phyloP scores from a whole-genome alignment of 2,329 filamentous ascomycete species.

The Cladosporium austrohemisphaericum region DNA sequence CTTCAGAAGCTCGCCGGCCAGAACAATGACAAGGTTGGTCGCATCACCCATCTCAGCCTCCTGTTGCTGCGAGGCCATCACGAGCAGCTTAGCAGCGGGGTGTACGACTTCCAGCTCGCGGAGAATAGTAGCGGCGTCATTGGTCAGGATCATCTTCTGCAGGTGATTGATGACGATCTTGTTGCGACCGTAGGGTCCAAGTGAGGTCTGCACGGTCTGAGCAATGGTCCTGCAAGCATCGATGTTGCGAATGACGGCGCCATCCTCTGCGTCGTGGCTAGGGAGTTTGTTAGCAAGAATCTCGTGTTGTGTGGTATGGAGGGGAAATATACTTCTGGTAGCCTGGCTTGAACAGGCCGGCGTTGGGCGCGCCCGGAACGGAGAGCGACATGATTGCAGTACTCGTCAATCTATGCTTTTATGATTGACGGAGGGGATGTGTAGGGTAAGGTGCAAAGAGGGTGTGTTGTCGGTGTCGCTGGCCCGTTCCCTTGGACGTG shows the following conservation, averaged over 20 bases:
- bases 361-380: constrained; percentile 90
- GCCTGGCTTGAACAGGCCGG: constrained; percentile 89
- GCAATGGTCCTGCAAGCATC: constrained; percentile 96
- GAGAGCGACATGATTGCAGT: constrained; percentile 77
- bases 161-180: constrained; percentile 99
- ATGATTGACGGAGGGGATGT: constrained; percentile 1
- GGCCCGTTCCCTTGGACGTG: constrained; percentile 10
- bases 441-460: neutral
- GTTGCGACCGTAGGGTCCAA: constrained; percentile 96
- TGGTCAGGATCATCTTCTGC: constrained; percentile 99
- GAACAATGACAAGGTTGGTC: constrained; percentile 92
- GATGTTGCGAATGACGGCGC: constrained; percentile 95
- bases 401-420: constrained; percentile 1
- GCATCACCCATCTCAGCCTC: constrained; percentile 99
- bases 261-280: constrained; percentile 98
- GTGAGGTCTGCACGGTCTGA: constrained; percentile 91
- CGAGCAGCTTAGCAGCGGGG: constrained; percentile 92
- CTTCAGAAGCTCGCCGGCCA: constrained; percentile 90
- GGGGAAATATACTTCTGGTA: constrained; percentile 74
- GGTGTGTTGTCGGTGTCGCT: neutral
- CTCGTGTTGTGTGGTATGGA: constrained; percentile 19
- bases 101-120: constrained; percentile 97
- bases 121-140: constrained; percentile 94
- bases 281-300: constrained; percentile 33
- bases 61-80: constrained; percentile 99